Evolutionary conservation across 192 early-diverging fungal genomes (phyloP), one percentile per base, ranked within the genome.

Genomic region (Umbelopsis vinacea): DNA sequence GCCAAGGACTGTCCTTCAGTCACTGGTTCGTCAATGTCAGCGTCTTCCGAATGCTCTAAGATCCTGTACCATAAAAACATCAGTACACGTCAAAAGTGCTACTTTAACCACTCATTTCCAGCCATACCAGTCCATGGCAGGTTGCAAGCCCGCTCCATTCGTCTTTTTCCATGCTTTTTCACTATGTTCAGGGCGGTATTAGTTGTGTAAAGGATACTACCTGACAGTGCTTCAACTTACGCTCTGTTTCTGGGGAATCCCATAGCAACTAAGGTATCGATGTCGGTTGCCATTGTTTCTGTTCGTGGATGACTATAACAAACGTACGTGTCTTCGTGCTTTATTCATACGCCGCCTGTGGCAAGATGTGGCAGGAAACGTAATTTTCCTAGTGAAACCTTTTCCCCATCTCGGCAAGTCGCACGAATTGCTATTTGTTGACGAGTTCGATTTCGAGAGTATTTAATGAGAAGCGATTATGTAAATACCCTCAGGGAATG

Each of bases 51-150:
- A 79, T 94, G 86, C 26, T 84, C 81, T 37, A 92, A 79, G 5
- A 94, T 80, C 91, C 91, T 91, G 50, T 52, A 43, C 52, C 29
- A 14, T 15, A 26, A 48, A 29, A 60, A 33, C 38, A 11, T 45
- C 23, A 71, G 35, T 40, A 55, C 3, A 19, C 14, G 37, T 22
- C 29, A 15, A 52, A 46, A 40, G 26, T 26, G 69, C 21, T 45
- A 19, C 22, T 50, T 15, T 4, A 5, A 10, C 19, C n/a, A 11
- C 11, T 6, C 17, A 33, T 21, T n/a, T 11, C 17, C 26, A 29
- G 38, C 69, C 73, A 37, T 82, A 91, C 94, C 94, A 95, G 71
- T 95, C 93, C 90, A 95, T 90, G 0, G 93, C 93, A 26, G 92
- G 86, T 74, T 95, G 93, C 38, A 95, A 77, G 38, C 94, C 93